Base-by-base conservation (phyloP, 2,329 filamentous ascomycete species). In the Exophiala xenobiotica region DNA sequence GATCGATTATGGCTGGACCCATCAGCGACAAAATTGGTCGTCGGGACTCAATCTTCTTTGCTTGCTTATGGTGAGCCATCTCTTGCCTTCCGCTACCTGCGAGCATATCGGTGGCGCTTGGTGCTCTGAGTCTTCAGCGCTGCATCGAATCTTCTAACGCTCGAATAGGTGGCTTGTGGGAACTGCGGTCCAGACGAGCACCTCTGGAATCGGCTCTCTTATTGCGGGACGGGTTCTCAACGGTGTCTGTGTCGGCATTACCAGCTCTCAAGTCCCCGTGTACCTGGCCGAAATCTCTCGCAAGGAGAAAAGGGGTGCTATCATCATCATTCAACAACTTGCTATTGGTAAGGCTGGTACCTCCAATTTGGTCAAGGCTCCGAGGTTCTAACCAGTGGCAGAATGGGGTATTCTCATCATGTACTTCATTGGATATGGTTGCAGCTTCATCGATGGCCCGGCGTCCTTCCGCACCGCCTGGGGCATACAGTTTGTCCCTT, bases 11-110 rank as follows among this genome's bases (percentile, higher is more conserved):
- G 12, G 73, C 76, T 26, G 72, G 68, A 9, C 68, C 68, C 1
- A 59, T 76, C 3, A 77, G 74, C n/a, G 71, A 79, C 61, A 72
- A 65, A 54, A 67, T 74, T 41, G 77, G 77, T 20, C 70, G 77
- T 29, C 63, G 70, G 18, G 67, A 75, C 46, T 68, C 74, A 9
- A 74, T 79, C 37, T 67, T 73, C 52, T 71, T 77, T 55, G 72
- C 74, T 12, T 77, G 70, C 45, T 46, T 78, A 1, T 76, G 71
- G 59, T 79, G 76, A 76, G 68, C 78, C 19, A 16, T 39, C 18
- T 6, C 8, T 35, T 14, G n/a, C n/a, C 31, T 8, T 6, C 5
- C 5, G 73, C 73, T 4, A 74, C 73, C 3, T 70, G 70, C 45
- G 63, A 65, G 61, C 79, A 67, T 54, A 65, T 68, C 47, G 67